phyloP scores from a whole-genome alignment of 495 filamentous ascomycete genomes.

The Penicillium ucsense region DNA sequence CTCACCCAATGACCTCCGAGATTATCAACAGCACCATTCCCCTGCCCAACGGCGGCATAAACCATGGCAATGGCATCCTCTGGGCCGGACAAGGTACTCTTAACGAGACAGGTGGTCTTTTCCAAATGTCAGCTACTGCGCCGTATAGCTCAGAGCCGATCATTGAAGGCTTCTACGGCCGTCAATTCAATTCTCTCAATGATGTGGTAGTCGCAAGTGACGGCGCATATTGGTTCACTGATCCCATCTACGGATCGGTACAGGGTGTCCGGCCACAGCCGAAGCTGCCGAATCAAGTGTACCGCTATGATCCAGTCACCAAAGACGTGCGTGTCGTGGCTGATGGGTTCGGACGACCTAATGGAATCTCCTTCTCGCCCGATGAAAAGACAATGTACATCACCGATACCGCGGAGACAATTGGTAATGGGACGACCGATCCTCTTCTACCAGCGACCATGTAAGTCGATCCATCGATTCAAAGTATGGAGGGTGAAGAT shows the following conservation, averaged over 20 bases:
- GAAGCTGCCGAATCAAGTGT: slow-evolving; percentile 36
- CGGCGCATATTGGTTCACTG: slow-evolving; percentile 47
- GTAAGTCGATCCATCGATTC: slow-evolving; percentile 6
- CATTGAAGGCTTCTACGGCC: slow-evolving; percentile 33
- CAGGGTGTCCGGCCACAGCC: slow-evolving; percentile 37
- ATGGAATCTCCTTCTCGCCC: slow-evolving; percentile 40
- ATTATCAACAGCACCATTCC: slow-evolving; percentile 35
- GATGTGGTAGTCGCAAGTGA: slow-evolving; percentile 35
- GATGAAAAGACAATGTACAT: slow-evolving; percentile 40
- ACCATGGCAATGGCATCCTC: slow-evolving; percentile 31
- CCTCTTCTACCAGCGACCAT: slow-evolving; percentile 14
- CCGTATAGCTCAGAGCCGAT: slow-evolving; percentile 25
- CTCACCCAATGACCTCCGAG: slow-evolving; percentile 23
- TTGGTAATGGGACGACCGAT: slow-evolving; percentile 17
- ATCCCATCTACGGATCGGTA: slow-evolving; percentile 39
- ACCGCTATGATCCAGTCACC: slow-evolving; percentile 41
- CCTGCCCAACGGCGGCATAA: slow-evolving; percentile 47
- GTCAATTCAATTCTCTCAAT: slow-evolving; percentile 38
- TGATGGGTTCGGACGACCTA: slow-evolving; percentile 38
- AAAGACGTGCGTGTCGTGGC: slow-evolving; percentile 39
- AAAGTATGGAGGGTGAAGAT: no score
- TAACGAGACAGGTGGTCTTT: slow-evolving; percentile 40
- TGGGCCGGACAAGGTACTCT: slow-evolving; percentile 45
- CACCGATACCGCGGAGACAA: slow-evolving; percentile 34
- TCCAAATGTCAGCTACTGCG: slow-evolving; percentile 17